A percentile compares a stretch with the other conserved stretches of the same genome.
phyloP scores from a whole-genome alignment of 331 rosid species.

The Arachis monticola region DNA sequence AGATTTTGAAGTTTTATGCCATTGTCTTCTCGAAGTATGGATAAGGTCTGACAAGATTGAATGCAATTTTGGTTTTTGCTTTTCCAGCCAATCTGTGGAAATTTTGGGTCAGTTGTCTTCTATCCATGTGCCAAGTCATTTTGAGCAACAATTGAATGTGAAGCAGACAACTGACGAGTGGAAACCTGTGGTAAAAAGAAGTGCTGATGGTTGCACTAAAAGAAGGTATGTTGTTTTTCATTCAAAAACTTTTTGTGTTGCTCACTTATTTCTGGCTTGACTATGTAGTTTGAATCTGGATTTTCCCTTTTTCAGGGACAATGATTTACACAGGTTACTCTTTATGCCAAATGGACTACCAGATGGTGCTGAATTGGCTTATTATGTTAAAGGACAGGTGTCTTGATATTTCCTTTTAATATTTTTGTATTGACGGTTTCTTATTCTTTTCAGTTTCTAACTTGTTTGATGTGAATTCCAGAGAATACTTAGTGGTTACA shows the following conservation, averaged over 20 bases:
- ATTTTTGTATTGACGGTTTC: slow-evolving; percentile 24
- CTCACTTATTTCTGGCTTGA: slow-evolving; percentile 21
- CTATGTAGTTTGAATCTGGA: slow-evolving; percentile 22
- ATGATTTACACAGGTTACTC: slow-evolving; percentile 88
- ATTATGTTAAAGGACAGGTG: slow-evolving; percentile 96
- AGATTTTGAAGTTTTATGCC: slow-evolving; percentile 15
- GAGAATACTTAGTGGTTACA: slow-evolving; percentile 94
- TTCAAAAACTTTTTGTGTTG: not conserved
- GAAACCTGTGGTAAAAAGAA: slow-evolving; percentile 56
- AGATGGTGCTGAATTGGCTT: slow-evolving; percentile 96
- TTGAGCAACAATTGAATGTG: slow-evolving; percentile 47
- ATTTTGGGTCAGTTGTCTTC: slow-evolving; percentile 44
- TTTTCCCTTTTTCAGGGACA: slow-evolving; percentile 65
- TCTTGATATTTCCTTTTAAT: slow-evolving; percentile 16
- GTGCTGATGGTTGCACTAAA: slow-evolving; percentile 74
- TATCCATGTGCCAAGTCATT: slow-evolving; percentile 41
- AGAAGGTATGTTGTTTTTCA: slow-evolving; percentile 57
- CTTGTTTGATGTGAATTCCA: slow-evolving; percentile 43
- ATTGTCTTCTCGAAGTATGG: not conserved
- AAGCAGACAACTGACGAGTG: slow-evolving; percentile 51
- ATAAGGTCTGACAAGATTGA: slow-evolving; percentile 25
- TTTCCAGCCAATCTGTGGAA: slow-evolving; percentile 52
- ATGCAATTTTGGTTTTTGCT: slow-evolving; percentile 37
- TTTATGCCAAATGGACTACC: slow-evolving; percentile 98
- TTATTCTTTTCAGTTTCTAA: slow-evolving; percentile 24